These are phyloP conservation scores for Leishmania tropica DNA, from an alignment of 208 protist genomes.

Conservation along the genomic window DNA sequence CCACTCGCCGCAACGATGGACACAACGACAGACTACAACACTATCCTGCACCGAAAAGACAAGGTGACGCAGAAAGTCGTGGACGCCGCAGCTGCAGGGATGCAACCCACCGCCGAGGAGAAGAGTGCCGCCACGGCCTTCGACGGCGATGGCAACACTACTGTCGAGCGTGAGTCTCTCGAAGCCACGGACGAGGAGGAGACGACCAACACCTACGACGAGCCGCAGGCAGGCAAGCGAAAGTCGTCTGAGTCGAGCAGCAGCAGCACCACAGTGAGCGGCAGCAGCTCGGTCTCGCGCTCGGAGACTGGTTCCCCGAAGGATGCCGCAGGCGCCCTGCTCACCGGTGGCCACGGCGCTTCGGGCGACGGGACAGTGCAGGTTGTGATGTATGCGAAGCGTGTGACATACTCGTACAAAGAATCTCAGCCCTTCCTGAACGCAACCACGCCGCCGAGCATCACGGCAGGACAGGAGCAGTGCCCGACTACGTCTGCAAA, in stretches of 20 bases:
- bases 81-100: conserved; percentile 1
- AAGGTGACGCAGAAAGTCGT: conserved; percentile 1
- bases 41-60: conserved; percentile 24
- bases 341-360: neutral
- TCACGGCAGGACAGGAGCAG: neutral
- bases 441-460: neutral
- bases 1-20: conserved; percentile 10
- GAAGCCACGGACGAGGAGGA: conserved; percentile 43
- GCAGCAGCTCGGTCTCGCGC: conserved; percentile 1
- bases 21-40: conserved; percentile 32
- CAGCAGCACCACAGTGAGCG: conserved; percentile 13
- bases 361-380: neutral
- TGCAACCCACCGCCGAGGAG: neutral
- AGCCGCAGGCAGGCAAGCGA: conserved; percentile 18
- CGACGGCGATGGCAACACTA: neutral
- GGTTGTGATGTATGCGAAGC: neutral
- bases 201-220: conserved; percentile 40
- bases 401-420: conserved; percentile 17
- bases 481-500: conserved; percentile 16
- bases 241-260: neutral
- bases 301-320: neutral
- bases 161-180: conserved; percentile 27
- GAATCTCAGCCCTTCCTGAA: conserved; percentile 3
- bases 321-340: neutral
- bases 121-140: neutral